Evolutionary conservation across 192 early-diverging fungal genomes (phyloP), one percentile per base, ranked within the genome.

Genomic region (Backusella mclennaniae): DNA sequence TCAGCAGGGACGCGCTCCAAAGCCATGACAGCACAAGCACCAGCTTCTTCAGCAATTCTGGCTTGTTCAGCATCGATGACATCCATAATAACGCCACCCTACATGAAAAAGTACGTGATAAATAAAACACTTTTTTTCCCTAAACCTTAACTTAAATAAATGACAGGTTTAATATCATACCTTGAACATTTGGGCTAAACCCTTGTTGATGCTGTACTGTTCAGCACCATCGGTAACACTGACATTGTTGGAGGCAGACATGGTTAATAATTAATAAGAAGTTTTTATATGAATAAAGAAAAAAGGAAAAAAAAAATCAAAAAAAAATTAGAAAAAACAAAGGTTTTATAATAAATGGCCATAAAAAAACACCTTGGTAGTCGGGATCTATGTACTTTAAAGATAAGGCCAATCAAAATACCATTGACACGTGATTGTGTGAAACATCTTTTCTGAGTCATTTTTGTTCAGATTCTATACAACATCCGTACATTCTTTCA

Each of bases 61-160:
- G 98, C 98, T 85, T 99, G 97, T 83, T 99, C 95, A 71, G 92
- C 95, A 80, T 98, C 95, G 76, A 97, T 91, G 11, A 98, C 98
- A 85, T 98, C 98, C 96, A 99, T 98, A 84, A 99, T 98, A 21
- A 99, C 98, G 73, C 98, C 98, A 71, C 96, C 96, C 94, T 96
- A 75, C 14, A 29, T 49, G 73, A 23, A 68, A 39, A 46, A 6
- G 19, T 79, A 73, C 7, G 4, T 46, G 35, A 52, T 31, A n/a
- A 73, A 36, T 63, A 19, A 35, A 33, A 23, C 21, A 33, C 35
- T 39, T 56, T 29, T 70, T 35, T 11, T 59, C 23, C 15, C 66
- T 53, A 77, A 63, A 17, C 67, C 31, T 68, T 77, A 53, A 31
- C 35, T 26, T 59, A 63, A 63, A 63, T 63, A 63, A 53, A 14